phyloP scores from a whole-genome alignment of 352 stramenopile genomes.

The Pythium oligandrum region DNA sequence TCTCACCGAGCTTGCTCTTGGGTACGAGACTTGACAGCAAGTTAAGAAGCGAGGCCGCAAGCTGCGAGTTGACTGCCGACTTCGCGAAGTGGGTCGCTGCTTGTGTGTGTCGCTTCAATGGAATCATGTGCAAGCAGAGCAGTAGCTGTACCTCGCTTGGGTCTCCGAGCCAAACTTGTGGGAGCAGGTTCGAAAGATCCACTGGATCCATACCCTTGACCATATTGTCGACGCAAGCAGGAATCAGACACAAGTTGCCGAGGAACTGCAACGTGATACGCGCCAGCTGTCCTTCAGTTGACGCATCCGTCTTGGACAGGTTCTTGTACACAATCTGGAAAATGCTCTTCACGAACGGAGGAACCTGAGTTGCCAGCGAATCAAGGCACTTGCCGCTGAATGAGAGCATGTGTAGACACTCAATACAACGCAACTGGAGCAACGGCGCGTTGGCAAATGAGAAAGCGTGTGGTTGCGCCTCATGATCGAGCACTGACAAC shows the following conservation, averaged over 20 bases:
- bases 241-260: slow-evolving; percentile 81
- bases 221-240: slow-evolving; percentile 82
- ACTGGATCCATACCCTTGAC: slow-evolving; percentile 85
- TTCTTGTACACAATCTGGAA: slow-evolving; percentile 86
- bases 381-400: slow-evolving; percentile 83
- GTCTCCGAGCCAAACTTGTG: slow-evolving; percentile 74
- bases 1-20: slow-evolving; percentile 77
- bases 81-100: slow-evolving; percentile 83
- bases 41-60: slow-evolving; percentile 77
- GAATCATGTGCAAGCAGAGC: slow-evolving; percentile 85
- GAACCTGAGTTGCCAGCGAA: slow-evolving; percentile 62
- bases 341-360: slow-evolving; percentile 78
- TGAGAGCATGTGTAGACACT: slow-evolving; percentile 84
- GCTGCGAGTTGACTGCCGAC: slow-evolving; percentile 66
- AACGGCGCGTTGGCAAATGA: slow-evolving; percentile 71
- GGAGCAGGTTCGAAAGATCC: slow-evolving; percentile 61
- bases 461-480: slow-evolving; percentile 74
- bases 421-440: slow-evolving; percentile 79
- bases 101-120: slow-evolving; percentile 82
- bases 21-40: slow-evolving; percentile 74
- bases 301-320: slow-evolving; percentile 67
- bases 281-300: slow-evolving; percentile 75
- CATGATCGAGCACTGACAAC: slow-evolving; percentile 75
- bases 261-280: slow-evolving; percentile 78
- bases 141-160: slow-evolving; percentile 79